Evolutionary conservation across 805 yeast genomes (phyloP).

Genomic region (Novakomyces olei): DNA sequence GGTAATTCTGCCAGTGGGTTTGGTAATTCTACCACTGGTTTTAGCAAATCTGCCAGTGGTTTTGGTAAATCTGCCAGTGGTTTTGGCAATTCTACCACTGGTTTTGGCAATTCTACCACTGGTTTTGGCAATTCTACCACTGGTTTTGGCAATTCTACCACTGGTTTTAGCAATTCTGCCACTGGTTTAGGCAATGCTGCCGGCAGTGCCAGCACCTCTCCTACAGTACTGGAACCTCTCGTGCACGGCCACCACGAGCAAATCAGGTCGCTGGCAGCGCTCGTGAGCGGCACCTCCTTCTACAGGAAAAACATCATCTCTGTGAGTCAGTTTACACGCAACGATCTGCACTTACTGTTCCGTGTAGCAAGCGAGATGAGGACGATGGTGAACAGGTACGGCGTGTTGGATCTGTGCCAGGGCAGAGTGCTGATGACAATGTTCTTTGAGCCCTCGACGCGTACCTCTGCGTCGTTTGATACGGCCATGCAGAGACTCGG

Average conservation of each 20-base stretch:
- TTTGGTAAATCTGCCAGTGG: too few species aligned
- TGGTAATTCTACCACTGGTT: too few species aligned
- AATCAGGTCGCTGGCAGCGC: slow-evolving; percentile 55
- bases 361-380: slow-evolving; percentile 97
- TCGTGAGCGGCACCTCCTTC: slow-evolving; percentile 74
- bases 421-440: slow-evolving; percentile 85
- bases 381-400: slow-evolving; percentile 87
- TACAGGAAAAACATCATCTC: slow-evolving; percentile 70
- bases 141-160: too few species aligned
- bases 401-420: slow-evolving; percentile 71
- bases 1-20: too few species aligned
- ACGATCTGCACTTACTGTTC: slow-evolving; percentile 78
- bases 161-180: too few species aligned
- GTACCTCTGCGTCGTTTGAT: slow-evolving; percentile 90
- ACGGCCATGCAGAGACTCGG: slow-evolving; percentile 99
- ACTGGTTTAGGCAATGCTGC: not conserved
- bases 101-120: too few species aligned
- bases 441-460: slow-evolving; percentile 95
- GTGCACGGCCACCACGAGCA: too few species aligned
- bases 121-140: too few species aligned
- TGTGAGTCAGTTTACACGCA: slow-evolving; percentile 67
- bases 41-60: too few species aligned
- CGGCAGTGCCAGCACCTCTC: too few species aligned
- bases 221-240: too few species aligned
- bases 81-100: too few species aligned